Evolutionary conservation across 345 rosid genomes (phyloP), one percentile per base, ranked within the genome.

Genomic region (Syzygium aromaticum): DNA sequence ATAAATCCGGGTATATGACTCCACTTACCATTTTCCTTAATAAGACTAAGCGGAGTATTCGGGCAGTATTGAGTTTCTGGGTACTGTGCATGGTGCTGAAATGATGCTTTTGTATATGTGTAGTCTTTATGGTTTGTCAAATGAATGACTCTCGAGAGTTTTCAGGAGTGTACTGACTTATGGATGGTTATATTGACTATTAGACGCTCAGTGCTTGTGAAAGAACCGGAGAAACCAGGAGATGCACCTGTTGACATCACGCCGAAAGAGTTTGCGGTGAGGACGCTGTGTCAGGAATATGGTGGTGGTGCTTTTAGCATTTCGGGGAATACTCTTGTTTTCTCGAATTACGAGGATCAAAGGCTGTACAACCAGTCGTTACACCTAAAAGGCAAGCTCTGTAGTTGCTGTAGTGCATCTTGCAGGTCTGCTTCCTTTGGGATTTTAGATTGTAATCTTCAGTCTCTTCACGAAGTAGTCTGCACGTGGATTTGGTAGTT

Each of bases 261-360:
- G 5, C 99, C 98, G 2, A 93, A 94, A 87, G 99, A 96, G 51
- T 95, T 93, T 87, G 91, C 91, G 7, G 99, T 95, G 61, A 92
- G 99, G 89, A 94, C 98, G 11, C 77, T 95, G 27, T 93, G 97
- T 25, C 99, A 95, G 91, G 99, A 97, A 85, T 95, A 95, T 30
- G 99, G 99, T 38, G 98, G 99, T 83, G 99, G 99, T 64, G 99
- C 97, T 7, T 97, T 97, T 85, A 85, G 89, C 57, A 89, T 95
- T 87, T 94, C 91, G 1, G 93, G 91, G 53, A 94, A 95, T 33
- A 86, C 90, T 3, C 91, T 96, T 86, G 77, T 97, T 89, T 97
- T 96, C 92, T 94, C 99, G 5, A 95, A 96, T 89, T 95, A 97
- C 88, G 93, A 94, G 86, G 99, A 97, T 88, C 99, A 97, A 87